phyloP scores from a whole-genome alignment of 2,329 filamentous ascomycete genomes.

The Cladosporium halotolerans region DNA sequence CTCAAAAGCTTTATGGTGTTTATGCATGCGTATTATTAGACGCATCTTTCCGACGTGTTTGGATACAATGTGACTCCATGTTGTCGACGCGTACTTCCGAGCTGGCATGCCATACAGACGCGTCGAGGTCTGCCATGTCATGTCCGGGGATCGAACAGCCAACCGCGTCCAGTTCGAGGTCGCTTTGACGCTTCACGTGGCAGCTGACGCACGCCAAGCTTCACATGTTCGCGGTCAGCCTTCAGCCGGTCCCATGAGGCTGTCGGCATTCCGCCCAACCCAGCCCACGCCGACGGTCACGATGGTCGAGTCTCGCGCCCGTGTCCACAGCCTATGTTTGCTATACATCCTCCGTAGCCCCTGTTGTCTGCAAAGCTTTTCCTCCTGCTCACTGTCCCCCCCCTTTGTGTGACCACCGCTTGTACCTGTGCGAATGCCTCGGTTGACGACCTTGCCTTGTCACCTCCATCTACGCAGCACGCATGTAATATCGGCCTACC shows the following conservation, averaged over 20 bases:
- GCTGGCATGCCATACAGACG: too few species aligned
- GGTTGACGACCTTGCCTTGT: background rate
- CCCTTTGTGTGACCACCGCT: background rate
- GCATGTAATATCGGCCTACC: constrained; percentile 2
- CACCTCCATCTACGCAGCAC: background rate
- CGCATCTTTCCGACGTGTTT: too few species aligned
- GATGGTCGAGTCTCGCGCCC: constrained; percentile 6
- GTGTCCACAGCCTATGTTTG: background rate
- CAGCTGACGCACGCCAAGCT: background rate
- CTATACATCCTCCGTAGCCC: background rate
- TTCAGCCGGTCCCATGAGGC: too few species aligned
- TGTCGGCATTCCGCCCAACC: constrained; percentile 1
- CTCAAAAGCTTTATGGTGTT: too few species aligned
- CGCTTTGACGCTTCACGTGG: background rate
- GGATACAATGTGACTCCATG: too few species aligned
- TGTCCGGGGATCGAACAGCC: too few species aligned
- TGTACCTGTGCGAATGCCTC: background rate
- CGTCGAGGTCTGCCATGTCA: too few species aligned
- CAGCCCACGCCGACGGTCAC: constrained; percentile 1
- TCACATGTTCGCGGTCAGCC: too few species aligned
- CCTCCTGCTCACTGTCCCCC: background rate
- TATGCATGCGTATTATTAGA: too few species aligned
- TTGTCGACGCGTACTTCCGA: too few species aligned
- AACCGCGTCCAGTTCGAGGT: too few species aligned
- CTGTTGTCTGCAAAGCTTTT: background rate